Evolutionary conservation across 2,329 filamentous ascomycete species (phyloP).

Genomic region (Graphium sp.): DNA sequence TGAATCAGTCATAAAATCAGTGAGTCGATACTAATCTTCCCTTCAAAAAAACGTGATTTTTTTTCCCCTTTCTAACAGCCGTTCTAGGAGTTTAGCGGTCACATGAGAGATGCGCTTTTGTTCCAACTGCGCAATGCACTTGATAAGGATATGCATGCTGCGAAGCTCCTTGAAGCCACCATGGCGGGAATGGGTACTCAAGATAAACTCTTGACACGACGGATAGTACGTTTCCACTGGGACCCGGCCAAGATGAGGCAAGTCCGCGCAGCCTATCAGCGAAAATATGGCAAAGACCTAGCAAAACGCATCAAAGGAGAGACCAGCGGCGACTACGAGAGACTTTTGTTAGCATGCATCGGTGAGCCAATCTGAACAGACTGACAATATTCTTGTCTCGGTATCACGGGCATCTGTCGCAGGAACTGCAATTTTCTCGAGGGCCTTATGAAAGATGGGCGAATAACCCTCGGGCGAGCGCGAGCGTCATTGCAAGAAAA

Average conservation of each 20-base stretch:
- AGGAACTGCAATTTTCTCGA: no score
- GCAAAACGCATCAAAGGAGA: constrained; percentile 59
- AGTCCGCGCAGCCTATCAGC: constrained; percentile 62
- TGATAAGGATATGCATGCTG: constrained; percentile 75
- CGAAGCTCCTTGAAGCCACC: constrained; percentile 61
- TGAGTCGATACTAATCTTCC: constrained; percentile 15
- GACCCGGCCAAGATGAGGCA: constrained; percentile 56
- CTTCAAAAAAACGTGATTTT: background rate
- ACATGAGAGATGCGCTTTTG: constrained; percentile 76
- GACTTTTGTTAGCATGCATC: constrained; percentile 54
- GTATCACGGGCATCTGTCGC: no score
- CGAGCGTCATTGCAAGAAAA: no score
- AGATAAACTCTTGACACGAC: constrained; percentile 59
- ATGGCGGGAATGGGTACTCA: constrained; percentile 85
- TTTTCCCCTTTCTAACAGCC: background rate
- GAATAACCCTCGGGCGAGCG: no score
- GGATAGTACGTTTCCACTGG: constrained; percentile 77
- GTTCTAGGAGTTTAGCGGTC: constrained; percentile 61
- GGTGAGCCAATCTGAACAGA: constrained; percentile 23
- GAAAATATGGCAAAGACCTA: constrained; percentile 52
- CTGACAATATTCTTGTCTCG: no score
- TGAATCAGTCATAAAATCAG: constrained; percentile 56
- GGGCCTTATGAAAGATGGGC: no score
- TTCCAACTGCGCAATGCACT: constrained; percentile 61
- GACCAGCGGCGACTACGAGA: constrained; percentile 72